These are phyloP conservation scores for Incumbomyces lentus DNA, from an alignment of 2,329 filamentous ascomycete species.

Conservation along the genomic window DNA sequence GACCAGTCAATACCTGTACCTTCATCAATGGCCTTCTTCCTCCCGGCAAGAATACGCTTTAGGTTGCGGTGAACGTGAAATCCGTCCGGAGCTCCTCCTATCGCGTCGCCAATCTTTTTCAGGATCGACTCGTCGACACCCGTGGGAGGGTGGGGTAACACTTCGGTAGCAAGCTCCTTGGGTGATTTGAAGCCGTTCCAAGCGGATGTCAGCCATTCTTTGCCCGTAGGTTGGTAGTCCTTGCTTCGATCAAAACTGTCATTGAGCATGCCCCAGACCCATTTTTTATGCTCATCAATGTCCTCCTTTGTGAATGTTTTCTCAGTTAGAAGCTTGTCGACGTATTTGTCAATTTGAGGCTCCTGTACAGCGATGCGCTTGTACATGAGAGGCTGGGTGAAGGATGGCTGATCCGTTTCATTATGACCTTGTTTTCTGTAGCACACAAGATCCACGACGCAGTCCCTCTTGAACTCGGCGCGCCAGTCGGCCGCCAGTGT, in stretches of 20 bases:
- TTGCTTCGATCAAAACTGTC: conserved; percentile 96
- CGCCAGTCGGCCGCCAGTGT: conserved; percentile 96
- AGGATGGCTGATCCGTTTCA: conserved; percentile 97
- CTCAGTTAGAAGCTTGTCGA: conserved; percentile 80
- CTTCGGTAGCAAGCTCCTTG: conserved; percentile 89
- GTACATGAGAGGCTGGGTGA: conserved; percentile 99
- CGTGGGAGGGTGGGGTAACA: conserved; percentile 83
- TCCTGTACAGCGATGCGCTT: conserved; percentile 84
- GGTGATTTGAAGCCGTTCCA: conserved; percentile 99
- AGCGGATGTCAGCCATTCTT: conserved; percentile 96
- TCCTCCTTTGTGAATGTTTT: conserved; percentile 96
- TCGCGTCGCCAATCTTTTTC: conserved; percentile 70
- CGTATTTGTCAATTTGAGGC: conserved; percentile 79
- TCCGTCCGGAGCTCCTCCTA: conserved; percentile 68
- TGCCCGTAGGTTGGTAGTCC: conserved; percentile 90
- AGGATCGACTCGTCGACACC: conserved; percentile 63
- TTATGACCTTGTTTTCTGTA: conserved; percentile 99
- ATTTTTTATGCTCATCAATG: conserved; percentile 97
- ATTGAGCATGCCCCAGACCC: conserved; percentile 98
- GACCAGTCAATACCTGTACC: conserved; percentile 96
- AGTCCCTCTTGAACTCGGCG: conserved; percentile 95
- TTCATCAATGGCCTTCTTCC: conserved; percentile 84
- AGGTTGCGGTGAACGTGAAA: conserved; percentile 91
- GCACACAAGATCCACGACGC: conserved; percentile 96
- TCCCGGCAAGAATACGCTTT: conserved; percentile 83